Conservation (phyloP, 2,329 filamentous ascomycete genomes). For the Nemania diffusa region DNA sequence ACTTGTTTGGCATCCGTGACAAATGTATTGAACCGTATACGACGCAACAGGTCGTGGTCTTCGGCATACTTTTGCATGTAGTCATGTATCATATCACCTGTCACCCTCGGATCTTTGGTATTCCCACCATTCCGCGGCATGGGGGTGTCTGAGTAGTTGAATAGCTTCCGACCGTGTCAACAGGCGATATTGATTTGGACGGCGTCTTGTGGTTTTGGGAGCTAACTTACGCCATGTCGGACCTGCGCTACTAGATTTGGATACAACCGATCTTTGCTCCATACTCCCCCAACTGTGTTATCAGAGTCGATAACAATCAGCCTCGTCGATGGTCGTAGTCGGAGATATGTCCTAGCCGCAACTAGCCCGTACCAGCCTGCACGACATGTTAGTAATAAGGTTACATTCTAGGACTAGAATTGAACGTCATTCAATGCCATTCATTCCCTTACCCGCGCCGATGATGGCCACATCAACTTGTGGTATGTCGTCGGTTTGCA, state of each 20-base stretch:
- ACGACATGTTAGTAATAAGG: constrained; percentile 2
- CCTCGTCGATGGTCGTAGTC: constrained; percentile 39
- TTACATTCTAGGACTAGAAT: not conserved
- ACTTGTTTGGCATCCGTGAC: constrained; percentile 37
- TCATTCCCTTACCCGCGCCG: constrained; percentile 39
- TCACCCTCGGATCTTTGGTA: constrained; percentile 39
- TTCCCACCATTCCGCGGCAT: constrained; percentile 41
- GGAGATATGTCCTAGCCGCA: constrained; percentile 41
- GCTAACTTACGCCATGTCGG: constrained; percentile 38
- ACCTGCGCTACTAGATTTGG: constrained; percentile 44
- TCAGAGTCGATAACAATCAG: constrained; percentile 43
- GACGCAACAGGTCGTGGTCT: constrained; percentile 43
- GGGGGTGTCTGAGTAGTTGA: constrained; percentile 43
- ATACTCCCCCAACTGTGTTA: constrained; percentile 42
- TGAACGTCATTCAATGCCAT: not conserved
- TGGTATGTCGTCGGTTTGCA: constrained; percentile 19
- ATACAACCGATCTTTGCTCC: constrained; percentile 44
- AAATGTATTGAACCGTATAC: constrained; percentile 43
- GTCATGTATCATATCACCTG: constrained; percentile 45
- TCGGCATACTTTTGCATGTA: constrained; percentile 44
- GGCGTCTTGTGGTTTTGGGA: not conserved
- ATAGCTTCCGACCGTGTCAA: constrained; percentile 37
- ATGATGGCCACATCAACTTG: constrained; percentile 42
- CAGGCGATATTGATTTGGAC: not conserved
- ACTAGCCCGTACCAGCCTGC: constrained; percentile 43